Base-by-base conservation (phyloP, 176 grass and related monocot species). In the Leersia perrieri region DNA sequence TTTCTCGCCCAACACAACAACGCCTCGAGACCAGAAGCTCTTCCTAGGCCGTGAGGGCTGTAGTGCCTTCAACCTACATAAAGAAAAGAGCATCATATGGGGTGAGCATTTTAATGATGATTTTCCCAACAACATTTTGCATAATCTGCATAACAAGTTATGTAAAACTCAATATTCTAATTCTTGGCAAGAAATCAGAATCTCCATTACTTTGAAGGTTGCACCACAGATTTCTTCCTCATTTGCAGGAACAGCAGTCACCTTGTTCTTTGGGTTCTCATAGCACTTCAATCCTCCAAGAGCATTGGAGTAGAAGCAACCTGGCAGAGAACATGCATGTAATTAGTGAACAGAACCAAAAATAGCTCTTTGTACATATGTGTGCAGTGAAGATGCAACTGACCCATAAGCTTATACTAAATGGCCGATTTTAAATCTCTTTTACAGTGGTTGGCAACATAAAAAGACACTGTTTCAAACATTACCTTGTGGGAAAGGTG, bases 181-280 rank as follows among this genome's bases (percentile, higher is more conserved):
- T 34, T 61, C 14, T 10, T 64, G 36, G 35, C 27, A 53, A 84
- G 33, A 53, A 53, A 53, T 53, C 49, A 42, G 18, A 15, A 14
- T 25, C 62, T 33, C 6, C 32, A 60, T 91, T 82, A 99, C 96
- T 92, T 85, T 83, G 92, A 95, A 99, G 39, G 92, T 99, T 14
- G 96, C 92, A 63, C 96, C 96, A 31, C 96, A 99, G 3, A 99
- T 94, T 72, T 99, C 96, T 58, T 95, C 96, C 27, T 99, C 96
- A 2, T 90, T 61, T 13, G 89, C 90, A 2, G 93, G 82, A 66
- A 95, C 80, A 60, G 96, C 96, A 61, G 93, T 83, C 6, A 99
- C 88, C 89, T 91, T 99, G 85, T 99, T 58, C 88, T 99, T 95
- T 0, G 96, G 96, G 77, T 95, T 95, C 90, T 99, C 92, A 11